A percentile compares a stretch with the other conserved stretches of the same genome.
These are phyloP conservation scores for Thalassiosira profunda DNA, from an alignment of 108 stramenopile species.

Conservation along the genomic window DNA sequence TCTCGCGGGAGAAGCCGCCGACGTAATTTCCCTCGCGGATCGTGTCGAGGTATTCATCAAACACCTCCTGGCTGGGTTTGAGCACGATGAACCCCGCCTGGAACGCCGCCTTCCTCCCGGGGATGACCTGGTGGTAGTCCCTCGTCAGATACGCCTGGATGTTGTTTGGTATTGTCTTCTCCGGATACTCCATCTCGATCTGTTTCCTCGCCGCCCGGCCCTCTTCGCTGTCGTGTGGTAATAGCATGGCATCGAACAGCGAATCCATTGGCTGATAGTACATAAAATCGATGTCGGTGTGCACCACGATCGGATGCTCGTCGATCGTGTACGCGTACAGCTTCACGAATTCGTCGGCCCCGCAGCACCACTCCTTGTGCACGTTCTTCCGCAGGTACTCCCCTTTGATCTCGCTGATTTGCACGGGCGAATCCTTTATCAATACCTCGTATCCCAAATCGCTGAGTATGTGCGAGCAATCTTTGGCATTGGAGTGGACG, in stretches of 20 bases:
- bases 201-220: slow-evolving; percentile 45
- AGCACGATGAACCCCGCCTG: slow-evolving; percentile 79
- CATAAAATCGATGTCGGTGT: slow-evolving; percentile 67
- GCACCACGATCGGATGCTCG: slow-evolving; percentile 57
- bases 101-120: slow-evolving; percentile 58
- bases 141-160: slow-evolving; percentile 80
- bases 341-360: slow-evolving; percentile 65
- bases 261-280: slow-evolving; percentile 71
- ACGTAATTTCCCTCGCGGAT: slow-evolving; percentile 69
- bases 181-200: slow-evolving; percentile 58
- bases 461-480: slow-evolving; percentile 11
- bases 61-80: slow-evolving; percentile 40
- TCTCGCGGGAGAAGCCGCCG: slow-evolving; percentile 49
- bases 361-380: slow-evolving; percentile 62
- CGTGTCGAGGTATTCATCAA: slow-evolving; percentile 54
- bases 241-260: slow-evolving; percentile 76
- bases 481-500: slow-evolving; percentile 28
- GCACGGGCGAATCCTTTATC: slow-evolving; percentile 32
- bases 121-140: slow-evolving; percentile 61
- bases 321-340: slow-evolving; percentile 62
- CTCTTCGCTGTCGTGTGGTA: slow-evolving; percentile 16
- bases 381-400: slow-evolving; percentile 39
- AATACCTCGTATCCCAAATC: slow-evolving; percentile 38
- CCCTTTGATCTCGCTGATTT: slow-evolving; percentile 32
- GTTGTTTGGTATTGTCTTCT: slow-evolving; percentile 46